phyloP scores from a whole-genome alignment of 176 grass and related monocot genomes.

The Pontederia crassipes region DNA sequence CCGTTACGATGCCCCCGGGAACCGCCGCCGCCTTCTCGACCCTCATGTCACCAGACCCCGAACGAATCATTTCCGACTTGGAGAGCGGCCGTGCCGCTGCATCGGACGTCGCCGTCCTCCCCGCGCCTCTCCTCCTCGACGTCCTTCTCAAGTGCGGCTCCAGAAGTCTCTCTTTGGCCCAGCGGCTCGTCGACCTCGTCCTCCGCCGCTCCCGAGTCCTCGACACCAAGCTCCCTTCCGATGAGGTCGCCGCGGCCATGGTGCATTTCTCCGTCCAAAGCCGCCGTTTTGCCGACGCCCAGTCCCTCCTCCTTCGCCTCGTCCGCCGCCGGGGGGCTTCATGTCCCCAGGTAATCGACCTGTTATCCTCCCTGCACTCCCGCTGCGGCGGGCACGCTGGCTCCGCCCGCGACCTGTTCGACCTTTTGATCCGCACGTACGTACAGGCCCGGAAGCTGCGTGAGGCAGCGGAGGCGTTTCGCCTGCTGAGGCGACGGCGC shows the following conservation, averaged over 20 bases:
- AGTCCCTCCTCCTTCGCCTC: constrained; percentile 81
- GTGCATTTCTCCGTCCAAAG: constrained; percentile 33
- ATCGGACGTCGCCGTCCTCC: not conserved
- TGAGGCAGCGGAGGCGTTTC: constrained; percentile 76
- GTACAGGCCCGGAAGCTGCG: constrained; percentile 75
- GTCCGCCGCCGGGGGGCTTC: constrained; percentile 54
- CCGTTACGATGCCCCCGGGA: too few species aligned
- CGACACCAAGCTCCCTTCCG: constrained; percentile 31
- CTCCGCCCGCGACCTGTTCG: constrained; percentile 37
- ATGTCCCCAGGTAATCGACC: constrained; percentile 39
- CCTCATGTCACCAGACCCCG: too few species aligned
- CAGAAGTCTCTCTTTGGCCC: not conserved
- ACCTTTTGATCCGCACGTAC: constrained; percentile 93
- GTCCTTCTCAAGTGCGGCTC: constrained; percentile 9
- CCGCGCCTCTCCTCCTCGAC: not conserved
- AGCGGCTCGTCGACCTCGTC: constrained; percentile 11
- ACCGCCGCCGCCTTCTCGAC: too few species aligned
- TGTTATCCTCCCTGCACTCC: constrained; percentile 26
- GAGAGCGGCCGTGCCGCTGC: not conserved
- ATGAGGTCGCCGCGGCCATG: constrained; percentile 31
- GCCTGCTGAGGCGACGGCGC: constrained; percentile 34
- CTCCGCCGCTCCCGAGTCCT: not conserved
- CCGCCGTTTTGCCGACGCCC: constrained; percentile 49
- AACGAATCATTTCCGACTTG: too few species aligned
- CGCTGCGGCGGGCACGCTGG: constrained; percentile 5